Percentiles rank a stretch among this genome's conserved stretches.
phyloP scores from a whole-genome alignment of 2,329 filamentous ascomycete species.

The Blastomyces percursus region DNA sequence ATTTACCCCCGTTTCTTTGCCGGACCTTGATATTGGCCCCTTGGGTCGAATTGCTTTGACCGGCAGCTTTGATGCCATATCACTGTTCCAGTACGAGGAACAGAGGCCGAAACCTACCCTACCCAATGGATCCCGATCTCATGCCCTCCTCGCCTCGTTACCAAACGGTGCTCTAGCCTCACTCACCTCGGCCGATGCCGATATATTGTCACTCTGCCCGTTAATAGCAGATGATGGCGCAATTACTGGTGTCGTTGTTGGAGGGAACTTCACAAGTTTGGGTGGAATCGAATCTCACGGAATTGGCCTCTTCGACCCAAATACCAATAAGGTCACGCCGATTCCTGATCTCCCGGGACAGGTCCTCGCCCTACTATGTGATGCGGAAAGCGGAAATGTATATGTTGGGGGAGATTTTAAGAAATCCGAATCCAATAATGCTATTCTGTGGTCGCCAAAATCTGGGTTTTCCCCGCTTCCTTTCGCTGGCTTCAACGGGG shows the following conservation, averaged over 20 bases:
- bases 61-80: constrained; percentile 85
- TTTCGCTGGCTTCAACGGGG: constrained; percentile 90
- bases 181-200: constrained; percentile 66
- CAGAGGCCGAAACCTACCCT: constrained; percentile 50
- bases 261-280: constrained; percentile 91
- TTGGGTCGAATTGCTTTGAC: constrained; percentile 76
- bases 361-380: constrained; percentile 74
- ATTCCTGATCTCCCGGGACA: constrained; percentile 71
- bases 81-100: constrained; percentile 73
- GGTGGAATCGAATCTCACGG: constrained; percentile 64
- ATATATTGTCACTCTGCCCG: constrained; percentile 79
- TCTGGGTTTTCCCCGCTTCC: constrained; percentile 68
- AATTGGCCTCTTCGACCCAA: constrained; percentile 70
- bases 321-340: constrained; percentile 58
- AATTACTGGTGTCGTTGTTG: constrained; percentile 66
- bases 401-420: constrained; percentile 86
- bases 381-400: constrained; percentile 62
- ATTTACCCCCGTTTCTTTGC: constrained; percentile 27
- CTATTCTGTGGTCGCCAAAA: constrained; percentile 63
- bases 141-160: constrained; percentile 67
- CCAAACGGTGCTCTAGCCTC: constrained; percentile 75
- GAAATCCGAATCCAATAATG: constrained; percentile 73
- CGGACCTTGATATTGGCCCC: constrained; percentile 56
- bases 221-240: constrained; percentile 57
- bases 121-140: constrained; percentile 41